Base-by-base conservation (phyloP, 129 eudicot species). In the Centrapalus pauciflorus region DNA sequence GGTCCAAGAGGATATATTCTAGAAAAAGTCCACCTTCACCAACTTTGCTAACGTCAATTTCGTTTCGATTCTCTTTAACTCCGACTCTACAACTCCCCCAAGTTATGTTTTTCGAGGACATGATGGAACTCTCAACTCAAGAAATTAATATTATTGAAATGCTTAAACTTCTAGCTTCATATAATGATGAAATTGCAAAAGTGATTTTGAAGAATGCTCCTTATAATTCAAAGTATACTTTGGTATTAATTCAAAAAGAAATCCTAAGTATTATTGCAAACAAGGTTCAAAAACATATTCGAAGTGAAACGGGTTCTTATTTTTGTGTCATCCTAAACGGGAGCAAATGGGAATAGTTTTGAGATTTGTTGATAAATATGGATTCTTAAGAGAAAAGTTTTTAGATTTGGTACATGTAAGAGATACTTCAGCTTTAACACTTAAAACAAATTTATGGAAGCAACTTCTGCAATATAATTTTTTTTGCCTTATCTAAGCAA, bases 331-430 rank as follows among this genome's bases (percentile, higher is more conserved):
- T 51, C 21, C 62, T 5, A 20, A 14, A 9, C 66, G 26, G 58
- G 54, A 75, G 40, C 61, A 67, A 10, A 66, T 67, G 64, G 61
- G 74, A 0, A 46, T 75, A 12, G 61, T 57, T 11, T 67, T 75
- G 35, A 66, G 69, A 48, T 67, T 52, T 58, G 62, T 56, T 58
- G 74, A 59, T 17, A 4, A 16, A 6, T 23, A 21, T n/a, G 70
- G 69, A 4, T 7, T 43, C 0, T 2, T 57, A 7, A 29, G 28
- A 24, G 79, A 75, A 35, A 66, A 40, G 10, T 41, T 75, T 11
- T 75, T 75, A 21, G 20, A 38, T 10, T 10, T 63, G 11, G 23
- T 73, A 0, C 24, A 61, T 63, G 66, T 63, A 1, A 12, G 1
- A 16, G 37, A 71, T 26, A 70, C 75, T 4, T 28, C 34, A 6